phyloP scores from a whole-genome alignment of 352 stramenopile species.

The Phytophthora sansomeana region DNA sequence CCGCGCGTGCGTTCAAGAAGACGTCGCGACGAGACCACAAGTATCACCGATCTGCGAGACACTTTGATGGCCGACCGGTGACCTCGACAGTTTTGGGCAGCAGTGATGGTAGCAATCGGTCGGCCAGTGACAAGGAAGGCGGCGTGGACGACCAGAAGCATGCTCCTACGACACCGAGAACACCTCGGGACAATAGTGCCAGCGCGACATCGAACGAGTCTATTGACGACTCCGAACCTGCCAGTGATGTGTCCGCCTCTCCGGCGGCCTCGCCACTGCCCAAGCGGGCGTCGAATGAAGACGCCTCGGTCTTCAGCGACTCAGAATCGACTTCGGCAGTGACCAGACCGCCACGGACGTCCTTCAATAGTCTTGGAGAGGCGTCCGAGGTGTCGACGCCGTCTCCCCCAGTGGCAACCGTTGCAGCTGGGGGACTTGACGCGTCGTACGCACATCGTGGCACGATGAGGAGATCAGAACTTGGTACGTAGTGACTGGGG shows the following conservation, averaged over 20 bases:
- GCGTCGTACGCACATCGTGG: slow-evolving; percentile 34
- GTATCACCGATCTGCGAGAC: slow-evolving; percentile 40
- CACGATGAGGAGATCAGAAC: slow-evolving; percentile 43
- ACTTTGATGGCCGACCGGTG: slow-evolving; percentile 36
- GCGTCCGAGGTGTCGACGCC: slow-evolving; percentile 9
- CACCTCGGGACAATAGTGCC: slow-evolving; percentile 37
- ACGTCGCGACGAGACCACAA: slow-evolving; percentile 38
- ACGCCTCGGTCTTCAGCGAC: slow-evolving; percentile 31
- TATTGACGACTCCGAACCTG: slow-evolving; percentile 47
- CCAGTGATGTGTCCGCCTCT: slow-evolving; percentile 43
- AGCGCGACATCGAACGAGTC: slow-evolving; percentile 54
- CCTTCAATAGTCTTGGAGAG: slow-evolving; percentile 27
- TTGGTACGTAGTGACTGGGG: slow-evolving; percentile 37
- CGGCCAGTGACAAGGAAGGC: slow-evolving; percentile 28
- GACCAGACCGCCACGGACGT: slow-evolving; percentile 7
- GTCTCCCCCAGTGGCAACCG: slow-evolving; percentile 7
- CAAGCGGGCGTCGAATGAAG: slow-evolving; percentile 39
- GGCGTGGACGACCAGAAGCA: slow-evolving; percentile 22
- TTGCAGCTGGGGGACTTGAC: slow-evolving; percentile 22
- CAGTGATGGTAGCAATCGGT: slow-evolving; percentile 34
- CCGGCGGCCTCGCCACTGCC: slow-evolving; percentile 29
- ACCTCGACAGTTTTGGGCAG: slow-evolving; percentile 18
- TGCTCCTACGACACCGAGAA: slow-evolving; percentile 8
- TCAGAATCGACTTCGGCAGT: slow-evolving; percentile 22
- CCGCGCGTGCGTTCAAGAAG: slow-evolving; percentile 33